Evolutionary conservation across 2,329 filamentous ascomycete genomes (phyloP), one percentile per base, ranked within the genome.

Genomic region (Pestalotiopsis sp.): DNA sequence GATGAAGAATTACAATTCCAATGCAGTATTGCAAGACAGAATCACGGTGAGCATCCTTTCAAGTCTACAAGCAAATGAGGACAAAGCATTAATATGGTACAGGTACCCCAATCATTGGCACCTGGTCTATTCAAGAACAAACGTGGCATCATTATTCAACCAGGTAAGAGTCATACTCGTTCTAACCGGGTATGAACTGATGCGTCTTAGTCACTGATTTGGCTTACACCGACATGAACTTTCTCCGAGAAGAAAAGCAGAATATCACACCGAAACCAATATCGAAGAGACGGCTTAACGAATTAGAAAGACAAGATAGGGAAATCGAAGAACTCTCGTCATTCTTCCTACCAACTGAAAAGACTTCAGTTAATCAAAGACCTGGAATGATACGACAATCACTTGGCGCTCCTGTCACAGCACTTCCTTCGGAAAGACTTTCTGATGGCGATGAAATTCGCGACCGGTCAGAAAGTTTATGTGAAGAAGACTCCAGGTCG

Each of bases 1-100:
- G 7, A 85, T 90, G 77, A 77, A 82, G 6, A 85, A 85, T 23
- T 92, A 91, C 70, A 80, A 80, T 13, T 90, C 89, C 1, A 77
- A 83, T 3, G 85, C 85, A 65, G 83, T 92, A 57, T 77, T 83
- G 12, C 82, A 82, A 63, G 79, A 82, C n/a, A 83, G 86, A 11
- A 78, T 89, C 66, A 89, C 87, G 17, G 87, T 89, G 75, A 73
- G 82, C 39, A n/a, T 13, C 14, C 14, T 12, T 13, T 27, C 38
- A 14, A 31, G 14, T n/a, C 23, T 17, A 12, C 12, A 36, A 12
- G 17, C 2, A 31, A 36, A 9, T 36, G 9, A 36, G 31, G 27
- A 17, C 4, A 56, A 6, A 27, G n/a, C 36, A 17, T 36, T 25
- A 14, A 60, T 27, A 11, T 25, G 31, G 23, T 66, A 45, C 64